A percentile compares a stretch with the other conserved stretches of the same genome.
phyloP scores from a whole-genome alignment of 2,329 filamentous ascomycete genomes.

The Phialemonium atrogriseum region DNA sequence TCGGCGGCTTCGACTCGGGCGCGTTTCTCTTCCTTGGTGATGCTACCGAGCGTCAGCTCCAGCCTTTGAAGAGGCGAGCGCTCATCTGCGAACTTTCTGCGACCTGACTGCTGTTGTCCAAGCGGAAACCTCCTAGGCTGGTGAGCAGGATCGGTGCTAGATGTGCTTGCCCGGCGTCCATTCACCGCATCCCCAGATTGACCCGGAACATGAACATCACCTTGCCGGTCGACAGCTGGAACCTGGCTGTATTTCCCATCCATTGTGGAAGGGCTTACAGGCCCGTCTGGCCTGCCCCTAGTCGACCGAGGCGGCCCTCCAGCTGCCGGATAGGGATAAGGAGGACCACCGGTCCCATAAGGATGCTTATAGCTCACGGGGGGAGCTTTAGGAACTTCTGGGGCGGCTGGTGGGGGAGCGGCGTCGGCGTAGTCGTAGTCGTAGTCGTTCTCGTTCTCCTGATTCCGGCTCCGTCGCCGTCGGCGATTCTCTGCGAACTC shows the following conservation, averaged over 20 bases:
- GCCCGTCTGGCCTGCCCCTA: constrained; percentile 13
- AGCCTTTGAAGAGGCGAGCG: constrained; percentile 89
- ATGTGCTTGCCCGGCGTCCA: constrained; percentile 11
- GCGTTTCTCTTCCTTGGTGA: constrained; percentile 93
- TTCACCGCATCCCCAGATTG: no score
- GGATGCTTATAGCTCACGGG: constrained; percentile 49
- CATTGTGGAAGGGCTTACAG: constrained; percentile 16
- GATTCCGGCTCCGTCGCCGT: constrained; percentile 32
- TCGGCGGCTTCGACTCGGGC: constrained; percentile 80
- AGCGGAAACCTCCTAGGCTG: constrained; percentile 27
- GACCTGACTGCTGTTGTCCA: constrained; percentile 29
- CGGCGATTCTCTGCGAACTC: constrained; percentile 35
- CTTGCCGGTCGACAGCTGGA: no score
- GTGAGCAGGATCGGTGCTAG: constrained; percentile 10
- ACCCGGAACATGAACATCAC: no score
- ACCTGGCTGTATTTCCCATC: no score
- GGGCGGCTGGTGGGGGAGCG: constrained; percentile 39
- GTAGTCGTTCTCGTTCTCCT: no score
- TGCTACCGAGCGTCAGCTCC: constrained; percentile 81
- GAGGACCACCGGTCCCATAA: constrained; percentile 27
- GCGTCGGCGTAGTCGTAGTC: constrained; percentile 25
- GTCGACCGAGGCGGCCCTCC: constrained; percentile 20
- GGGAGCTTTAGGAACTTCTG: constrained; percentile 52
- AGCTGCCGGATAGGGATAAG: constrained; percentile 19
- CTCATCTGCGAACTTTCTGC: constrained; percentile 63